Evolutionary conservation across 441 rosid genomes (phyloP), one percentile per base, ranked within the genome.

Genomic region (Erysimum pusillum): DNA sequence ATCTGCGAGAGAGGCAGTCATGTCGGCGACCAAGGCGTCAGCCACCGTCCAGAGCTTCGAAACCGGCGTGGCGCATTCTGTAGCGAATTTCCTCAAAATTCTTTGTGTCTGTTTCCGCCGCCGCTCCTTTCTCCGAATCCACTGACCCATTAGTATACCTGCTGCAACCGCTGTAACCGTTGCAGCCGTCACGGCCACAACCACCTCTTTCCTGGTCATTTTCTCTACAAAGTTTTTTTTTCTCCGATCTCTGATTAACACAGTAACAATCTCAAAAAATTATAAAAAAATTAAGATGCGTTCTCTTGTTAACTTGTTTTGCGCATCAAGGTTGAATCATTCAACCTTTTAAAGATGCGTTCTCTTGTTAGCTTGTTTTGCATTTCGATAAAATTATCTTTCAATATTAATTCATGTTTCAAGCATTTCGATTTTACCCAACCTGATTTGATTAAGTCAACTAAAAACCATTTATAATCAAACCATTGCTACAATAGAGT

Each of bases 21-120:
- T 90, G 32, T 83, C 84, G n/a, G 74, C 32, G 7, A 77, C 85
- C 17, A 88, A 64, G 10, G 82, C 89, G 9, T 87, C 79, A 7
- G 90, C 87, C 67, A 88, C 79, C 77, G 73, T 66, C 91, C 87
- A 87, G 3, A 90, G 92, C 72, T 73, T 83, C 4, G 85, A 48
- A 2, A 84, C 87, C 2, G 96, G 91, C 46, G 91, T 86, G 54
- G 90, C 93, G 18, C 93, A 82, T 75, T 88, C 90, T 75, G 83
- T 80, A 2, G 91, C 87, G 17, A 88, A 85, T 63, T 81, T 86
- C 15, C 86, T 75, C n/a, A 90, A 13, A 22, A 88, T 86, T 6
- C 79, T 69, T 35, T 87, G 85, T 0, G 86, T 76, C 5, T 81
- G 72, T 80, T 76, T 82, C 80, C 81, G 67, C 45, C 75, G 80